Evolutionary conservation across 1,139 yeast genomes (phyloP), one percentile per base, ranked within the genome.

Genomic region (Debaryomyces psychrophilus): DNA sequence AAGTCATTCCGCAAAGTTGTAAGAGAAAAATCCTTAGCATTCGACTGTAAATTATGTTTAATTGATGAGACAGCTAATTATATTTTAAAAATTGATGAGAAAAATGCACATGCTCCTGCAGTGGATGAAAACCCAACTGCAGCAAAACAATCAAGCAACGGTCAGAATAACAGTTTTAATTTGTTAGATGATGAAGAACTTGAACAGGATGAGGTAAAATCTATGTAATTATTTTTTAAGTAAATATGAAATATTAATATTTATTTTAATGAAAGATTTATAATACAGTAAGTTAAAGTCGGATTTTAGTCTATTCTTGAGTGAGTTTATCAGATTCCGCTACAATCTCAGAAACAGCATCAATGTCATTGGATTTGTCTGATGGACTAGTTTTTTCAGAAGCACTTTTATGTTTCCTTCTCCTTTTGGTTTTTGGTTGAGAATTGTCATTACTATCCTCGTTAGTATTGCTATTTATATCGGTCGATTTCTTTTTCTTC

Each of bases 401-500:
- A 9, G 42, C 7, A 12, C 29, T 17, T 12, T 40, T 44, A 47
- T 68, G 77, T 46, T 59, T 67, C 64, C 76, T 71, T 61, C 64
- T 73, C 62, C 80, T 68, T 44, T 61, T 67, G 58, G 65, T 65
- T 55, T 62, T 63, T 33, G 25, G 36, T 9, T 17, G 25, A 17
- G 15, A 18, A 6, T 17, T 31, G 23, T 57, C 17, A 34, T 52
- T 41, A 12, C 44, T 44, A 37, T 55, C 39, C 31, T 48, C 44
- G 28, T 36, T 37, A 5, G 15, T 8, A 12, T 44, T 43, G 45
- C 50, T 26, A 22, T 51, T 35, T 11, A 38, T 40, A 17, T 49
- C 22, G 39, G 64, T 60, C 11, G 51, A 62, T 68, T 81, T 83
- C 68, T 79, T 83, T 68, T 80, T 83, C 70, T 88, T 90, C 34